Base-by-base conservation (phyloP, 2,329 filamentous ascomycete species). In the Monosporascus sp. region DNA sequence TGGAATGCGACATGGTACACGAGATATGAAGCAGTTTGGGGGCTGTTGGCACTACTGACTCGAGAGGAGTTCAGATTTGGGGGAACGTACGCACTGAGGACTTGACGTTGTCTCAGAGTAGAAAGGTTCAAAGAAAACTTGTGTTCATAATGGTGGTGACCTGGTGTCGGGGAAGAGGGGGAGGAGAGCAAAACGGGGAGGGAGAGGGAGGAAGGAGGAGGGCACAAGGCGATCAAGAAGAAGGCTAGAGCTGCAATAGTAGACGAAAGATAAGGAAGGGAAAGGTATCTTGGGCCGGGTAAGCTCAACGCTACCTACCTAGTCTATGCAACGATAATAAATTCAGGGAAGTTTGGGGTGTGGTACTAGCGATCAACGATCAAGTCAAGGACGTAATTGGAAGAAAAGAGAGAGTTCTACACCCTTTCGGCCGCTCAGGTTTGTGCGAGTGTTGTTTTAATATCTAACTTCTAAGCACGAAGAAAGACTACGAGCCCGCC, bases 1-100 rank as follows among this genome's bases (percentile, higher is more conserved):
- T 27, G 7, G 49, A 51, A 52, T 50, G 48, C 27, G 18, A 20
- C 38, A 35, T 14, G 31, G 31, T 5, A 35, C 51, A 38, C 48
- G 37, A 45, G 52, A 54, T 38, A 46, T 48, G 22, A 49, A 27
- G 47, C 43, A 47, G 31, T 14, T 35, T 41, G n/a, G 41, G 25
- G 51, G 47, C 18, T n/a, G 41, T 49, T 27, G 50, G 53, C 37
- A 49, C 41, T 53, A 54, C 47, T 52, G 57, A 58, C 52, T 53
- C 52, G 38, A 52, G 52, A 50, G 31, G 31, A 35, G 31, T 9
- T 35, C 31, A 4, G 31, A 35, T 35, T 35, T 11, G 31, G 31
- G 31, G 31, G 31, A 35, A 14, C 11, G 11, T 35, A 35, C 11
- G 9, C 31, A 35, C 31, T 35, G 31, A 14, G 31, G 11, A 35